These are phyloP conservation scores for Marasmius fiardii DNA, from an alignment of 1,284 basidiomycete species.

Conservation along the genomic window DNA sequence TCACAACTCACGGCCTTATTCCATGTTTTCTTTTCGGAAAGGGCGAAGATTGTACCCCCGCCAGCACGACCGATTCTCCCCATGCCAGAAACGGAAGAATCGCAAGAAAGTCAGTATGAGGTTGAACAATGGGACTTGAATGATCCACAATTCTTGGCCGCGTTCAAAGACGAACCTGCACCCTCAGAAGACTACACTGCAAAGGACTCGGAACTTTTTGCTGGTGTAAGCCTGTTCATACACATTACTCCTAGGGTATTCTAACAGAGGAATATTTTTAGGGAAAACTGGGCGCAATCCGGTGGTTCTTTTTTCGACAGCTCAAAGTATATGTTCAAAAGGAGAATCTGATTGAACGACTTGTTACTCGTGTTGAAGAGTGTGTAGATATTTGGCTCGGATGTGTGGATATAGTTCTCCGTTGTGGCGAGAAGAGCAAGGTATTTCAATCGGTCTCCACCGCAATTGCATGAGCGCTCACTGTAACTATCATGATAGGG, in stretches of 20 bases:
- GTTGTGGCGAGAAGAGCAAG: not conserved
- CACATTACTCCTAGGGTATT: too few species aligned
- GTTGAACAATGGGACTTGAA: constrained; percentile 54
- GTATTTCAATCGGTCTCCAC: not conserved
- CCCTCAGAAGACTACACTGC: not conserved
- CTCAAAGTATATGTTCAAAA: not conserved
- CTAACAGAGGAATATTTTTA: not conserved
- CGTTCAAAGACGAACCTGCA: constrained; percentile 32
- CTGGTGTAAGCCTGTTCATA: not conserved
- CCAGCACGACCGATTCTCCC: constrained; percentile 35
- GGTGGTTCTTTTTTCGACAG: not conserved
- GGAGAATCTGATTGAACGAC: constrained; percentile 34
- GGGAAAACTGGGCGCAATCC: not conserved
- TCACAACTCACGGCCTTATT: constrained; percentile 58
- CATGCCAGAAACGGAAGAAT: constrained; percentile 29
- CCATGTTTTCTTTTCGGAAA: constrained; percentile 63
- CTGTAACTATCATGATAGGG: not conserved
- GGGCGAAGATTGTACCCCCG: constrained; percentile 47
- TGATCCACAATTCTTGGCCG: constrained; percentile 54
- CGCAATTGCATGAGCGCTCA: not conserved
- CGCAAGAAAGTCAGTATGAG: constrained; percentile 76
- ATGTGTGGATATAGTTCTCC: not conserved
- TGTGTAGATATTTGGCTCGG: not conserved
- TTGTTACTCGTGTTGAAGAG: constrained; percentile 50
- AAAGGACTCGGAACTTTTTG: constrained; percentile 1